Conservation (phyloP, 257 asterid species). For the Agastache rugosa region DNA sequence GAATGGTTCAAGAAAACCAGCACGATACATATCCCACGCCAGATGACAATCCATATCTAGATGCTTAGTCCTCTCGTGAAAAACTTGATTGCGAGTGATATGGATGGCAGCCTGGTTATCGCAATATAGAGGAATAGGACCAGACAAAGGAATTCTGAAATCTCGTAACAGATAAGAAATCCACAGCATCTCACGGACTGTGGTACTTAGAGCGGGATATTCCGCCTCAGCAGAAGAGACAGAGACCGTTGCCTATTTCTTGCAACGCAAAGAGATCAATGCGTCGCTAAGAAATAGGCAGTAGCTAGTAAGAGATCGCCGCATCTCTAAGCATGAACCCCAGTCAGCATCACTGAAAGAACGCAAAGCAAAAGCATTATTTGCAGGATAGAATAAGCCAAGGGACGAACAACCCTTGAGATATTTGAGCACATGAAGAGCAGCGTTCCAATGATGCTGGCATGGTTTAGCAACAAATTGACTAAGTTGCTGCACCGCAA, state of each 20-base stretch:
- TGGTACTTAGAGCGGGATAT: not conserved
- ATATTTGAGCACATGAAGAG: not conserved
- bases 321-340: not conserved
- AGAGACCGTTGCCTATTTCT: not conserved
- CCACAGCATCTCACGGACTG: too few species aligned
- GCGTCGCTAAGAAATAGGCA: not conserved
- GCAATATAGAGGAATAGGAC: too few species aligned
- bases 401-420: not conserved
- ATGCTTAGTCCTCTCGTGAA: too few species aligned
- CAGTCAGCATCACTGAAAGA: not conserved
- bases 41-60: too few species aligned
- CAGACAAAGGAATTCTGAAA: rapidly evolving
- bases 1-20: too few species aligned
- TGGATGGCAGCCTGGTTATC: too few species aligned
- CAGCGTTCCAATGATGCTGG: not conserved
- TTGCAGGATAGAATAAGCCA: not conserved
- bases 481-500: not conserved
- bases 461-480: not conserved
- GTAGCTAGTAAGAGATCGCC: too few species aligned
- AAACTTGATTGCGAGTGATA: too few species aligned
- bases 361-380: not conserved
- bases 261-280: not conserved
- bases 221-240: not conserved
- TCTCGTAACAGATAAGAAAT: too few species aligned
- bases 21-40: too few species aligned